Conservation (phyloP, 257 asterid species). For the Pogostemon cablin region DNA sequence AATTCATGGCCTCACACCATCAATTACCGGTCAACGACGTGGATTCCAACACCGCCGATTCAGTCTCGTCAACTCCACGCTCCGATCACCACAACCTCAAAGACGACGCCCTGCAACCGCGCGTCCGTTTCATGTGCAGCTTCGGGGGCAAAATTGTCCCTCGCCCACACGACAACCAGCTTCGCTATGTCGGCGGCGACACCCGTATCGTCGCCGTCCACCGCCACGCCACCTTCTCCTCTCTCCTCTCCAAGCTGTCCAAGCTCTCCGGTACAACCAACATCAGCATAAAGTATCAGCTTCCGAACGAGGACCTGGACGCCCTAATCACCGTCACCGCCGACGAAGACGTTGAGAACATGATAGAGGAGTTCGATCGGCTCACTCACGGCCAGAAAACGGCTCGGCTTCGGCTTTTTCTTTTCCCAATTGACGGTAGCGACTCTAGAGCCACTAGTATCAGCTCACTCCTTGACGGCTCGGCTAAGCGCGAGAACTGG, state of each 20-base stretch:
- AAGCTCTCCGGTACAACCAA: constrained; percentile 61
- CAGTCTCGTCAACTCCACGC: constrained; percentile 78
- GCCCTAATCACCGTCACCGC: constrained; percentile 74
- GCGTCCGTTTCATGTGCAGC: constrained; percentile 92
- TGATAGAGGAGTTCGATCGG: constrained; percentile 96
- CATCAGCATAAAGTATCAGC: constrained; percentile 83
- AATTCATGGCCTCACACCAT: constrained; percentile 50
- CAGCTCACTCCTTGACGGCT: constrained; percentile 85
- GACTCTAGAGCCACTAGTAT: constrained; percentile 64
- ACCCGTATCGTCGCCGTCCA: constrained; percentile 73
- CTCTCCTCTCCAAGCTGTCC: constrained; percentile 63
- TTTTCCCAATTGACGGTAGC: constrained; percentile 48
- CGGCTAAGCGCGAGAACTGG: constrained; percentile 85
- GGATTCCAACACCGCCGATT: constrained; percentile 62
- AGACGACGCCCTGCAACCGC: constrained; percentile 50
- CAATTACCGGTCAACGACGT: constrained; percentile 42
- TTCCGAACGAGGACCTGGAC: constrained; percentile 89
- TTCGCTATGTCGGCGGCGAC: constrained; percentile 87
- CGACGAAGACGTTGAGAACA: constrained; percentile 87
- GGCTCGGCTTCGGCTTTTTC: constrained; percentile 74
- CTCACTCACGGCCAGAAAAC: constrained; percentile 55
- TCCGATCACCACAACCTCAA: constrained; percentile 54
- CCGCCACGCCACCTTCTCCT: constrained; percentile 62
- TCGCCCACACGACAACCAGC: constrained; percentile 90
- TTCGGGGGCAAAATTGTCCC: constrained; percentile 87